Base-by-base conservation (phyloP, 371 early-diverging fungal genomes). In the Fennellomyces sp. region DNA sequence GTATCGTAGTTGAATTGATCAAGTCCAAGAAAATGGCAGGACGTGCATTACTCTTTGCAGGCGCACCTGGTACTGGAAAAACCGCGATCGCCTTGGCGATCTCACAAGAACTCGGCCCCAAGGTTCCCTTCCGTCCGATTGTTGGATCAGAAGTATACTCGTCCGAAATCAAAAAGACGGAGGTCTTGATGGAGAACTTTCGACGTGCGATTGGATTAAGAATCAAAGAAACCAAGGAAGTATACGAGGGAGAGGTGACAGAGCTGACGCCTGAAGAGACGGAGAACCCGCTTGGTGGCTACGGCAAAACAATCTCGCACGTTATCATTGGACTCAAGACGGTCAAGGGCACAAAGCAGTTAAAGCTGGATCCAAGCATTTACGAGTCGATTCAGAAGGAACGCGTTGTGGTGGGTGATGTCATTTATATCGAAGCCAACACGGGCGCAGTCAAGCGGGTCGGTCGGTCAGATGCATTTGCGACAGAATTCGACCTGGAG, bases 161-260 rank as follows among this genome's bases (percentile, higher is more conserved):
- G 30, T 86, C 94, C 49, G 97, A 98, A 75, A 93, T 98, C 60
- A 98, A 98, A 73, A 99, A 99, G 83, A 97, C 98, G 5, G 99
- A 98, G 72, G 94, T 96, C 12, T 80, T 99, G 50, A 98, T 96
- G 96, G 98, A 99, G 67, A 97, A 96, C 83, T 97, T 99, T 72
- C 86, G 99, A 55, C 83, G 97, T 55, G 94, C 98, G 19, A 97
- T 99, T 65, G 97, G 95, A 80, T 78, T 99, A 50, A 87, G 96
- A 28, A 95, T 99, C 73, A 97, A 98, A 80, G 99, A 99, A 71
- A 92, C 93, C 52, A 96, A 97, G 74, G 96, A 97, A 76, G 97
- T 99, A 3, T 97, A 98, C 69, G 99, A 99, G 79, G 99, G 99
- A 58, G 99, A 99, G 78, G 98, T 99, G 42, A 97, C 96, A 3